These are phyloP conservation scores for Aspergillus fumigatiaffinis DNA, from an alignment of 2,329 filamentous ascomycete genomes.

Conservation along the genomic window DNA sequence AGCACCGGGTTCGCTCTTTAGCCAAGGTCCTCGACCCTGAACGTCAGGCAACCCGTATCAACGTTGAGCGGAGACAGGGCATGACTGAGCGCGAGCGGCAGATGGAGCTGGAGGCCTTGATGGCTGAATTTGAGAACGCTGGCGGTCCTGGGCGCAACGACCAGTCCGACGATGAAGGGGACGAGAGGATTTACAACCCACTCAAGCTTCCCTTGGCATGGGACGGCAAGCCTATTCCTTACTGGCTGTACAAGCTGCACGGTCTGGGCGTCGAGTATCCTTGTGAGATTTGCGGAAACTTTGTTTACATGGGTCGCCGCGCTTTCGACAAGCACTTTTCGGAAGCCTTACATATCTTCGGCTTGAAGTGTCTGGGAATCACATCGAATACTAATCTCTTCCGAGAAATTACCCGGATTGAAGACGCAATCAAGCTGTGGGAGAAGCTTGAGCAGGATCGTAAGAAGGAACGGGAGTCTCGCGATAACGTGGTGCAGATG, in stretches of 20 bases:
- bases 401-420: conserved; percentile 87
- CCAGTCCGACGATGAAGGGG: conserved; percentile 69
- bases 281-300: conserved; percentile 97
- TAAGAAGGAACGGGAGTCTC: conserved; percentile 69
- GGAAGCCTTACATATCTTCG: conserved; percentile 87
- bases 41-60: conserved; percentile 82
- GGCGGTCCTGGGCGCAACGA: conserved; percentile 43
- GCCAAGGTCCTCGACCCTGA: conserved; percentile 80
- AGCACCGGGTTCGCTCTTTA: conserved; percentile 76
- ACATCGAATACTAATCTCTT: conserved; percentile 80
- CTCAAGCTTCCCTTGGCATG: conserved; percentile 92
- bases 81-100: conserved; percentile 97
- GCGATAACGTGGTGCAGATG: conserved; percentile 92
- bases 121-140: conserved; percentile 54
- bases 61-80: conserved; percentile 92
- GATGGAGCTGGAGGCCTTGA: conserved; percentile 85
- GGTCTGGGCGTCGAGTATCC: conserved; percentile 91
- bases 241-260: conserved; percentile 97
- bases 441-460: conserved; percentile 87
- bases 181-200: conserved; percentile 93
- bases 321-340: conserved; percentile 99
- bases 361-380: conserved; percentile 88
- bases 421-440: conserved; percentile 84
- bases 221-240: conserved; percentile 98
- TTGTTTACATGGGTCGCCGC: conserved; percentile 94